Evolutionary conservation across 1,284 basidiomycete species (phyloP).

Genomic region (Sporisorium exsertum): DNA sequence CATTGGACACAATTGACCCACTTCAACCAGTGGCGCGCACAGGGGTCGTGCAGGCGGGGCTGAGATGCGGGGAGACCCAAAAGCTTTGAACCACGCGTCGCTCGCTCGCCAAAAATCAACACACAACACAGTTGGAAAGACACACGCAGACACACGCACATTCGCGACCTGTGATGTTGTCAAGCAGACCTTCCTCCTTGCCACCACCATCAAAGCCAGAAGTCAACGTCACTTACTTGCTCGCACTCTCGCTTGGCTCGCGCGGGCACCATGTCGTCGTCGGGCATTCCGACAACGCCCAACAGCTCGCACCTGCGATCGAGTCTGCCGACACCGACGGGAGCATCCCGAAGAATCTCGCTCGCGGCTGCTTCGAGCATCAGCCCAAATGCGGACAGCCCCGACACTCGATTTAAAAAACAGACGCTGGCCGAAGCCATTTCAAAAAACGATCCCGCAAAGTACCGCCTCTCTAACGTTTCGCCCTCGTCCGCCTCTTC

Average conservation of each 20-base stretch:
- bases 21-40: too few relatives aligned
- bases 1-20: too few relatives aligned
- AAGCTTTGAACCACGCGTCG: too few relatives aligned
- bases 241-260: too few relatives aligned
- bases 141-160: too few relatives aligned
- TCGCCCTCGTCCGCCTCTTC: slow-evolving; percentile 18
- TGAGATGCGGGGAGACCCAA: too few relatives aligned
- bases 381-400: slow-evolving; percentile 43
- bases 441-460: slow-evolving; percentile 50
- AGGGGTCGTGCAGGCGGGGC: too few relatives aligned
- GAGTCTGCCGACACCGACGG: slow-evolving; percentile 45
- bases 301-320: slow-evolving; percentile 45
- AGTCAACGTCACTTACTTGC: background rate
- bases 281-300: slow-evolving; percentile 52
- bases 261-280: slow-evolving; percentile 26
- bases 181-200: too few relatives aligned
- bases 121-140: too few relatives aligned
- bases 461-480: slow-evolving; percentile 39
- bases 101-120: too few relatives aligned
- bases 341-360: slow-evolving; percentile 16
- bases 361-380: slow-evolving; percentile 16
- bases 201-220: background rate
- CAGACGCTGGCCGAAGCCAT: slow-evolving; percentile 53
- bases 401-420: slow-evolving; percentile 47
- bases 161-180: too few relatives aligned